These are phyloP conservation scores for Plasmodium malariae DNA, from an alignment of 169 alveolate species.

Conservation along the genomic window DNA sequence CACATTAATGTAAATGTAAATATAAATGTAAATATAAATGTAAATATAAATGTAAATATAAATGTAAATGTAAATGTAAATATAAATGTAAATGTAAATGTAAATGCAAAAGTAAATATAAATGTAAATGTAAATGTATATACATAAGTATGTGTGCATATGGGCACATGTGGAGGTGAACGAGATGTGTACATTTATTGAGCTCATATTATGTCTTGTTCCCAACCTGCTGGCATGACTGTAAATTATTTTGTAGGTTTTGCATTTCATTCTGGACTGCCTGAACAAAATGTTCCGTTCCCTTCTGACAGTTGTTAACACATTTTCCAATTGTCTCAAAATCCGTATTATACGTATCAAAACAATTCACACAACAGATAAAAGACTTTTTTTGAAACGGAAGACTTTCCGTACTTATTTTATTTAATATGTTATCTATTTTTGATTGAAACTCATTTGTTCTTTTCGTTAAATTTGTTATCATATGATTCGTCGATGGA, in stretches of 20 bases:
- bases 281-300: conserved; percentile 84
- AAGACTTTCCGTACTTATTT: conserved; percentile 82
- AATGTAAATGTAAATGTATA: too few species aligned
- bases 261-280: conserved; percentile 85
- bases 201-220: too few species aligned
- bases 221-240: conserved; percentile 84
- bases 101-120: too few species aligned
- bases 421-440: conserved; percentile 81
- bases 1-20: background rate
- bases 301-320: conserved; percentile 83
- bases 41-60: background rate
- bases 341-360: conserved; percentile 80
- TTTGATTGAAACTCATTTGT: conserved; percentile 84
- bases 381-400: conserved; percentile 85
- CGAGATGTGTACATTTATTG: too few species aligned
- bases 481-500: conserved; percentile 68
- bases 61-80: too few species aligned
- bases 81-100: too few species aligned
- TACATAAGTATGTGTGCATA: too few species aligned
- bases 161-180: too few species aligned
- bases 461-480: conserved; percentile 77
- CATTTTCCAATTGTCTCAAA: conserved; percentile 84
- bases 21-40: background rate
- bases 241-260: conserved; percentile 80
- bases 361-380: conserved; percentile 83